These are phyloP conservation scores for Fusarium sp. DNA, from an alignment of 2,329 filamentous ascomycete genomes.

Conservation along the genomic window DNA sequence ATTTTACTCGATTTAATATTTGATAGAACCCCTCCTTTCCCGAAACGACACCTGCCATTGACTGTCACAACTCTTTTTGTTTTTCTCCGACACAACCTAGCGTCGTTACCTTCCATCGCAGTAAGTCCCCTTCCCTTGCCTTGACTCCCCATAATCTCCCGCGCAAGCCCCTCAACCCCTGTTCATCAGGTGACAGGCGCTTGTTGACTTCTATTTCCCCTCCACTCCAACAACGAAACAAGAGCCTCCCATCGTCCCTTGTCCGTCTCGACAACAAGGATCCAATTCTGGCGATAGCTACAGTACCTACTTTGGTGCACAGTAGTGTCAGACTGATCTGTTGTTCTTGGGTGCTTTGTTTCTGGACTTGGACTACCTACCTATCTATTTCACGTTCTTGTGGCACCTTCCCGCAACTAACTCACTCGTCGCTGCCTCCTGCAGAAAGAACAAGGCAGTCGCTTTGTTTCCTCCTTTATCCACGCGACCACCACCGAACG, in stretches of 20 bases:
- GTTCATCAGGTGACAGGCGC: slow-evolving; percentile 42
- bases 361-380: slow-evolving; percentile 19
- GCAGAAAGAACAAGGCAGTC: slow-evolving; percentile 40
- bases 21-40: slow-evolving; percentile 11
- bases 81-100: not conserved
- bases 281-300: slow-evolving; percentile 32
- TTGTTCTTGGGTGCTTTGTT: slow-evolving; percentile 12
- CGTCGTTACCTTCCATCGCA: not conserved
- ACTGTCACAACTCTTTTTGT: not conserved
- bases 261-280: slow-evolving; percentile 38
- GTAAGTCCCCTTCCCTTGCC: slow-evolving; percentile 8
- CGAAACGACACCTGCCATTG: slow-evolving; percentile 7
- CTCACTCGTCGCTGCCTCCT: slow-evolving; percentile 26
- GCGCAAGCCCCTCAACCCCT: slow-evolving; percentile 29
- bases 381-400: slow-evolving; percentile 21
- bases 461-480: slow-evolving; percentile 39
- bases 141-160: slow-evolving; percentile 9
- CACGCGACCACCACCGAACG: slow-evolving; percentile 27
- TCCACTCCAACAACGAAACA: slow-evolving; percentile 39
- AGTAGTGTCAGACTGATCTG: not conserved
- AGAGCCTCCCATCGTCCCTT: slow-evolving; percentile 28
- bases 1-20: slow-evolving; percentile 7
- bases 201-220: slow-evolving; percentile 38
- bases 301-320: not conserved
- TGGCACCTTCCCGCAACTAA: slow-evolving; percentile 22